phyloP scores from a whole-genome alignment of 1,284 basidiomycete species.

The Erythrobasidium hasegawianum region DNA sequence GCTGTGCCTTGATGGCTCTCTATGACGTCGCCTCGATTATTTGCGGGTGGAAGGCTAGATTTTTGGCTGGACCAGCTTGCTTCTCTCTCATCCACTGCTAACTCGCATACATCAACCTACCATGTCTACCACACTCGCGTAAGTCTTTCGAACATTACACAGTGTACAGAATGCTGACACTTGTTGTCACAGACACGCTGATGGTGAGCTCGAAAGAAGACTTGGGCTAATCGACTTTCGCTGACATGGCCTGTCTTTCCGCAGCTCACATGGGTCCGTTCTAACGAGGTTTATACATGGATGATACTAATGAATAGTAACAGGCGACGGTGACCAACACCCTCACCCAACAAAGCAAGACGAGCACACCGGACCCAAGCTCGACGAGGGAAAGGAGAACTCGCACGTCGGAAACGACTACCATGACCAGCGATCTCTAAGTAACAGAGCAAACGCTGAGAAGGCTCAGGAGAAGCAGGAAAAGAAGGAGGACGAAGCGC shows the following conservation, averaged over 20 bases:
- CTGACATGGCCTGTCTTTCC: background rate
- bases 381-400: slow-evolving; percentile 13
- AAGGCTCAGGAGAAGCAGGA: slow-evolving; percentile 23
- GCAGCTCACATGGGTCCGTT: slow-evolving; percentile 2
- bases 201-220: background rate
- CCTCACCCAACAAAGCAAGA: slow-evolving; percentile 32
- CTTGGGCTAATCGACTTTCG: background rate
- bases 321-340: slow-evolving; percentile 34
- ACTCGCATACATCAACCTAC: too few species aligned
- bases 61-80: too few species aligned
- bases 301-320: background rate
- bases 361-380: slow-evolving; percentile 30
- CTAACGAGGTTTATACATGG: background rate
- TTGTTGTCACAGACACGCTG: background rate
- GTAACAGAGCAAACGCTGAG: slow-evolving; percentile 19
- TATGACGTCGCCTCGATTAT: too few species aligned
- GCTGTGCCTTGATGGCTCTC: too few species aligned
- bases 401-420: slow-evolving; percentile 22
- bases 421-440: slow-evolving; percentile 17
- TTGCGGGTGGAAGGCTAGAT: too few species aligned
- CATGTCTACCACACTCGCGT: background rate
- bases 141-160: background rate
- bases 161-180: background rate
- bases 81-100: too few species aligned
- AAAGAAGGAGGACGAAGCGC: slow-evolving; percentile 7